Evolutionary conservation across 768 basidiomycete species (phyloP), one percentile per base, ranked within the genome.

Genomic region (Lactarius sanguifluus): DNA sequence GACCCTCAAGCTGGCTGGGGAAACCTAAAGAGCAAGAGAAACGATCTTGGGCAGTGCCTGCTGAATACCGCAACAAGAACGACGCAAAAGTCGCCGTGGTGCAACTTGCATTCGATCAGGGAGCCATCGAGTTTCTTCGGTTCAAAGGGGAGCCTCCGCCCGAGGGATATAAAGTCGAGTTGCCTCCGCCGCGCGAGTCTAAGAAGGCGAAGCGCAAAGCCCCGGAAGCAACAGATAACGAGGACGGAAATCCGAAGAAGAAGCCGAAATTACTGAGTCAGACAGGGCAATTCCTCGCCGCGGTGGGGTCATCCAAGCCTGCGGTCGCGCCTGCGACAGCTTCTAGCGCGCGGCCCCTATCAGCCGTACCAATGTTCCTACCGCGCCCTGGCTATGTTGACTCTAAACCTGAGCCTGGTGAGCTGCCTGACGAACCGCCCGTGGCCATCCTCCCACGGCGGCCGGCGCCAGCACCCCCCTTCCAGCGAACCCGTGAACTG

Each of bases 31-130:
- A 75, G 25, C 78, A 76, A 1, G 78, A 82, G 60, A 69, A 75
- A n/a, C 79, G 78, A 38, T 74, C 74, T 60, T 90, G 83, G 72
- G 73, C 74, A 0, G 83, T 82, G 9, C 75, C 80, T 8, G 73
- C 77, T 10, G 80, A 84, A 64, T 89, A 87, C 72, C 79, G 82
- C 50, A 82, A 77, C 34, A 86, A 85, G 70, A 77, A 78, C 18
- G 89, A 91, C 67, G 89, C 89, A 6, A 88, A 83, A 73, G 76
- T 80, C 18, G 87, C 85, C 16, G 87, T 83, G 13, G 76, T 81
- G 1, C 79, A 78, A 62, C 74, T 75, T 3, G 89, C 87, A 3
- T 83, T 81, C 18, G 77, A 85, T 67, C 74, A 81, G 67, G 88
- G 89, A 12, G 77, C 79, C 20, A 73, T 90, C 50, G 87, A 90